Percentiles rank a stretch among this genome's conserved stretches.
Evolutionary conservation across 169 alveolate genomes (phyloP).

Genomic region (Eimeria necatrix): DNA sequence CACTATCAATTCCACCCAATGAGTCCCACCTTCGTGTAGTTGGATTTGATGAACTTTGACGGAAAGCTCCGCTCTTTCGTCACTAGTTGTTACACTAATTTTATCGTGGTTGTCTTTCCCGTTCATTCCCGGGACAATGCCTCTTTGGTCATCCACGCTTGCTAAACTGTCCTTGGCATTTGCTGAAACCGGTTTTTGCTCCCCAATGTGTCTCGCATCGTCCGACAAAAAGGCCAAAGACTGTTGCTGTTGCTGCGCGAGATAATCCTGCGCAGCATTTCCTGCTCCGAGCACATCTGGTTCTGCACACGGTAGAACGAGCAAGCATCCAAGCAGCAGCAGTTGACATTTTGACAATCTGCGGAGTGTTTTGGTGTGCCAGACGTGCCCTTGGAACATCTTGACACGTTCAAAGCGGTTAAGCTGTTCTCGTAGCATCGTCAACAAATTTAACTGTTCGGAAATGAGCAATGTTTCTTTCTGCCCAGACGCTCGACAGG

Average conservation of each 20-base stretch:
- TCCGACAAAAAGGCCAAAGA: neutral
- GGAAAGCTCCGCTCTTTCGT: neutral
- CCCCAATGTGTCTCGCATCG: too few relatives aligned
- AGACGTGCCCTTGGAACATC: neutral
- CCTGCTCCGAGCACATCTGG: neutral
- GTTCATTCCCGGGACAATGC: neutral
- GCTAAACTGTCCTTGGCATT: too few relatives aligned
- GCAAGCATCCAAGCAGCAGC: neutral
- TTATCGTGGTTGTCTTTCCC: neutral
- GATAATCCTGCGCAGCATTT: neutral
- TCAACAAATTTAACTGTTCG: neutral
- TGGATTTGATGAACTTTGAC: conserved; percentile 30
- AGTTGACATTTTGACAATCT: neutral
- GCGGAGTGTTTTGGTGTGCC: neutral
- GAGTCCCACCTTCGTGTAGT: neutral
- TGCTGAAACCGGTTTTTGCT: too few relatives aligned
- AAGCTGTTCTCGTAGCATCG: neutral
- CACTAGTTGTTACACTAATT: neutral
- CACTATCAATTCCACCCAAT: conserved; percentile 62
- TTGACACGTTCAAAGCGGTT: neutral
- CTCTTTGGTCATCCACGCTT: too few relatives aligned
- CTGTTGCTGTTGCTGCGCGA: neutral
- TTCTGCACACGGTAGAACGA: neutral
- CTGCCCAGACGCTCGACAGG: neutral
- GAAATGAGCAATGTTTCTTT: neutral